Evolutionary conservation across 306 rosid genomes (phyloP).

Genomic region (Lithocarpus polystachyus): DNA sequence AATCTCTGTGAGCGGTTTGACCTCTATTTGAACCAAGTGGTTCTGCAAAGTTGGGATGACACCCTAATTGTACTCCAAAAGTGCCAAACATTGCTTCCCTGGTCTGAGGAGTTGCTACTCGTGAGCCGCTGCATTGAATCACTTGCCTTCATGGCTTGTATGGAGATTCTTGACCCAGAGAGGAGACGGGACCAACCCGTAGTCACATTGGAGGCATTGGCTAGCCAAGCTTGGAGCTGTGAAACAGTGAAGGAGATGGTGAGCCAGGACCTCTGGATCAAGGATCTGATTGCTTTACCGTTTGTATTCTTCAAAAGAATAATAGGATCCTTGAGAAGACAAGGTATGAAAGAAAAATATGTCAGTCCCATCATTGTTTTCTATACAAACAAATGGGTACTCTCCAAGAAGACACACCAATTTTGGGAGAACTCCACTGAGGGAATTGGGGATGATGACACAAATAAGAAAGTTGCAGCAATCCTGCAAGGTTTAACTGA

Average conservation of each 20-base stretch:
- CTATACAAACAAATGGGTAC: constrained; percentile 74
- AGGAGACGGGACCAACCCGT: constrained; percentile 62
- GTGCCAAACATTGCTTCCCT: constrained; percentile 70
- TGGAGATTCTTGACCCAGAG: constrained; percentile 90
- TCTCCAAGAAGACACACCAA: constrained; percentile 46
- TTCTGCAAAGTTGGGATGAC: constrained; percentile 88
- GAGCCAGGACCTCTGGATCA: constrained; percentile 75
- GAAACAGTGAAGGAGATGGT: constrained; percentile 48
- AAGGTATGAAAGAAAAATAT: constrained; percentile 89
- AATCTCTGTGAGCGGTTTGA: constrained; percentile 75
- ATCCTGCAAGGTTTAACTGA: constrained; percentile 72
- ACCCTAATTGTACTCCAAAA: constrained; percentile 78
- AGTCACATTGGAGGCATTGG: constrained; percentile 56
- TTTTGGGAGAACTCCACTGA: constrained; percentile 48
- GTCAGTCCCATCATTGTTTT: constrained; percentile 69
- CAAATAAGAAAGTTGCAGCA: constrained; percentile 30
- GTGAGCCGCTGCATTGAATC: constrained; percentile 87
- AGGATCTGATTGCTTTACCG: constrained; percentile 75
- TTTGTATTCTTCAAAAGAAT: constrained; percentile 75
- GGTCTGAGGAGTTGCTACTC: constrained; percentile 73
- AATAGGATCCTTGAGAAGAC: constrained; percentile 70
- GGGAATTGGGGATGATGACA: constrained; percentile 29
- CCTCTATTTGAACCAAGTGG: constrained; percentile 81
- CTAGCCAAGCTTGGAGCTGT: constrained; percentile 55
- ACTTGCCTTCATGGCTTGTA: constrained; percentile 94